Percentiles rank a stretch among this genome's conserved stretches.
phyloP scores from a whole-genome alignment of 305 asterid species.

The Solanum hybrid region DNA sequence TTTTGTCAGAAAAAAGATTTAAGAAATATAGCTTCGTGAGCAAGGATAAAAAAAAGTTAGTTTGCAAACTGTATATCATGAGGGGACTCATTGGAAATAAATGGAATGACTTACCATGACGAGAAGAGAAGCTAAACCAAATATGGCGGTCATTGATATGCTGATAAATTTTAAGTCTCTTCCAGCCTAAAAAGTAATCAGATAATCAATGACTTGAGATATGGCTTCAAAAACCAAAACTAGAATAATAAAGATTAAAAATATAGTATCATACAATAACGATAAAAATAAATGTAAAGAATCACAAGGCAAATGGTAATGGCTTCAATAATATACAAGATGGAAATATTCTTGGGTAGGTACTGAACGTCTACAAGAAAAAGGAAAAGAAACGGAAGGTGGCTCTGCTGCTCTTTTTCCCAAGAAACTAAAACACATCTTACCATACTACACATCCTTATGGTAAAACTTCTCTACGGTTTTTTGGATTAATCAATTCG shows the following conservation, averaged over 20 bases:
- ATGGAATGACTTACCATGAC: conserved; percentile 44
- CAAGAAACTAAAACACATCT: not conserved
- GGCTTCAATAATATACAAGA: not conserved
- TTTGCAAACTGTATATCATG: not conserved
- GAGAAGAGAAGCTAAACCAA: conserved; percentile 56
- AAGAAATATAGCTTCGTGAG: not conserved
- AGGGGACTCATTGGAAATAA: not conserved
- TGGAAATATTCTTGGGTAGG: not conserved
- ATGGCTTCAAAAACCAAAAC: not conserved
- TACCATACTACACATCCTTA: not conserved
- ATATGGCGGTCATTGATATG: conserved; percentile 57
- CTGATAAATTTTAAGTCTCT: conserved; percentile 85
- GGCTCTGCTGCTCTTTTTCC: not conserved
- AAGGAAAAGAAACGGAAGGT: not conserved
- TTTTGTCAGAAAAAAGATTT: not conserved
- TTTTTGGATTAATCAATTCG: not conserved
- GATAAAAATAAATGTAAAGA: not conserved
- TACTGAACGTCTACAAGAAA: not conserved
- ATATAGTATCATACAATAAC: not conserved
- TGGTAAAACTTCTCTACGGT: not conserved
- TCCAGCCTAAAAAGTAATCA: conserved; percentile 54
- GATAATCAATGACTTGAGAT: not conserved
- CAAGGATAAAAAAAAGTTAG: not conserved
- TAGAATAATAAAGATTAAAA: not conserved
- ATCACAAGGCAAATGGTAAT: not conserved